Percentiles rank a stretch among this genome's conserved stretches.
These are phyloP conservation scores for Panicum miliaceum DNA, from an alignment of 176 grass and related monocot genomes.

Conservation along the genomic window DNA sequence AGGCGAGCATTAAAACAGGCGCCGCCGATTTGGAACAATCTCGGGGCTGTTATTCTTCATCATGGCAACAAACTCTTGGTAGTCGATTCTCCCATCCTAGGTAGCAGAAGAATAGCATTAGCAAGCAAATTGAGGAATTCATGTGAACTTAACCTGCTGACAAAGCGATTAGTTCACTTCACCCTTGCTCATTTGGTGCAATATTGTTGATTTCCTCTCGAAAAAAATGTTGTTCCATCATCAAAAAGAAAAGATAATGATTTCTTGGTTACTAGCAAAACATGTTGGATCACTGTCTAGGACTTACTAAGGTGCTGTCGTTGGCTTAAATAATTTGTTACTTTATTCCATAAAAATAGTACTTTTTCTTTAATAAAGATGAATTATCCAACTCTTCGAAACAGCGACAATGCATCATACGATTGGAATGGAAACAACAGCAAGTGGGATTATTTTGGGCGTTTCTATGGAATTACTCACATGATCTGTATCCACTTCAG, in stretches of 20 bases:
- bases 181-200: neutral
- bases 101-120: conserved; percentile 25
- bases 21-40: conserved; percentile 57
- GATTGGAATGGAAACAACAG: neutral
- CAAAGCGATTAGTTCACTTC: neutral
- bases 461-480: conserved; percentile 47
- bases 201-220: neutral
- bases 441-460: neutral
- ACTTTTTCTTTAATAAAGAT: neutral
- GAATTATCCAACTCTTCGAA: neutral
- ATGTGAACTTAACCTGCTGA: conserved; percentile 18
- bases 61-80: conserved; percentile 95
- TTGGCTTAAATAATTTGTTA: neutral
- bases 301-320: neutral
- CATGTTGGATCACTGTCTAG: neutral
- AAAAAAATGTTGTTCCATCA: neutral
- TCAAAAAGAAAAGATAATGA: neutral
- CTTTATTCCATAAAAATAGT: neutral
- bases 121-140: neutral
- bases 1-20: conserved; percentile 41
- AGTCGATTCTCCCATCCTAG: conserved; percentile 96
- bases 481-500: conserved; percentile 95
- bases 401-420: neutral
- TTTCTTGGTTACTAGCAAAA: conserved; percentile 3
- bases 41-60: conserved; percentile 79